Base-by-base conservation (phyloP, 2,329 filamentous ascomycete species). In the Setomelanomma holmii region DNA sequence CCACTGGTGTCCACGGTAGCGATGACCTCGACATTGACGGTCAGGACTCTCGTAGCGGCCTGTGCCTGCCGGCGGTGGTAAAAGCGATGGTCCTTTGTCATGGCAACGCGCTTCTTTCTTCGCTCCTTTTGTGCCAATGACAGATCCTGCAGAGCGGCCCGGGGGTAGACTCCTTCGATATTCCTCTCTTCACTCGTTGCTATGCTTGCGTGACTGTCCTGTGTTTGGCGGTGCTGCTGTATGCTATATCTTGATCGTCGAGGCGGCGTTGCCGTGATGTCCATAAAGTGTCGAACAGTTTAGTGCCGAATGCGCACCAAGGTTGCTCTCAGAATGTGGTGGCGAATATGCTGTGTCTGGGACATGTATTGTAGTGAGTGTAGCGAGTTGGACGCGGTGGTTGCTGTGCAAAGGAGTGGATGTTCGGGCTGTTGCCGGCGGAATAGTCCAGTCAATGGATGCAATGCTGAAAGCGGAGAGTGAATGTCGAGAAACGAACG, bases 401-500 rank as follows among this genome's bases (percentile, higher is more conserved):
- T 49, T 35, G 51, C 60, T 51, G 52, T 56, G 56, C 51, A 49
- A 74, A 69, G 36, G 72, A 75, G 62, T 52, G 72, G 66, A 71
- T 58, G 71, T 54, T 56, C 53, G 56, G 62, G 58, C 53, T 61
- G 53, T 53, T 58, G 67, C 63, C 57, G 53, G 50, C 48, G 49
- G 45, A 51, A 58, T 60, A 49, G 62, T 75, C 69, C 71, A 72
- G 63, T 72, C 70, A 73, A 75, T 75, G 72, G 71, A 72, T 60
- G 22, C 42, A 41, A 41, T 41, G 45, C 35, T 16, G 60, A 52
- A 48, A 45, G 49, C 59, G 60, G 53, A 33, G 65, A 69, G 67
- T 45, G 68, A 67, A 55, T 56, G 63, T 67, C 67, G 74, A 63
- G 69, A 76, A 75, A 75, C 61, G 73, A 76, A 64, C 60, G 75